Base-by-base conservation (phyloP, 495 filamentous ascomycete genomes). In the Cercophora newfieldiana region DNA sequence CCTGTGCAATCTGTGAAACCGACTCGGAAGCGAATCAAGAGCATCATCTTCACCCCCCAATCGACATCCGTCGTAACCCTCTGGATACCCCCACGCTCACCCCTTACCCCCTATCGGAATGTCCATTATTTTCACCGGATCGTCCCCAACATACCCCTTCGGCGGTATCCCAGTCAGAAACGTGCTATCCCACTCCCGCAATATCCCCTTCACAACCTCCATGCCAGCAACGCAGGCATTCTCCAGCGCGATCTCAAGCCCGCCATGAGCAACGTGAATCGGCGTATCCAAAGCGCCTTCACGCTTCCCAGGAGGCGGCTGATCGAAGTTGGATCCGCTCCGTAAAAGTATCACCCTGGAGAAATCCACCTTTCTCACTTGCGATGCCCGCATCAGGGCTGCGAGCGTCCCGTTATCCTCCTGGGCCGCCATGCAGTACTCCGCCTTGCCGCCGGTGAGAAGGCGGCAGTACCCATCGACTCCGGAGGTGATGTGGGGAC, bases 401-500 rank as follows among this genome's bases (percentile, higher is more conserved):
- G 61, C 61, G 4, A 63, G 48, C 18, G 49, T 55, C 0, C 49
- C 61, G 29, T 63, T 63, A 26, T 63, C 61, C 18, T 63, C 61
- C 25, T 63, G 61, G n/a, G 61, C 61, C 7, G 61, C 44, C 61
- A 63, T 63, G 49, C 61, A 63, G 25, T 63, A 63, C 2, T 28
- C n/a, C 18, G 61, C 61, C 25, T 55, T 16, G 49, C 61, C 61
- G 1, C 24, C 19, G 8, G 61, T 55, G 26, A 63, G 26, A 2
- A 63, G 48, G 18, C 14, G 1, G 30, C 61, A 63, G 24, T 63
- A 63, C 19, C 26, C n/a, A 5, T 56, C 61, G 48, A 63, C 30
- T 2, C 31, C 49, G 6, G 14, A 26, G 0, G 61, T 50, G n/a
- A 63, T 44, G 16, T 24, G 61, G 3, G 61, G 61, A 0, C 61